Percentiles rank a stretch among this genome's conserved stretches.
phyloP scores from a whole-genome alignment of 257 asterid species.

The Solanum stenotomum region DNA sequence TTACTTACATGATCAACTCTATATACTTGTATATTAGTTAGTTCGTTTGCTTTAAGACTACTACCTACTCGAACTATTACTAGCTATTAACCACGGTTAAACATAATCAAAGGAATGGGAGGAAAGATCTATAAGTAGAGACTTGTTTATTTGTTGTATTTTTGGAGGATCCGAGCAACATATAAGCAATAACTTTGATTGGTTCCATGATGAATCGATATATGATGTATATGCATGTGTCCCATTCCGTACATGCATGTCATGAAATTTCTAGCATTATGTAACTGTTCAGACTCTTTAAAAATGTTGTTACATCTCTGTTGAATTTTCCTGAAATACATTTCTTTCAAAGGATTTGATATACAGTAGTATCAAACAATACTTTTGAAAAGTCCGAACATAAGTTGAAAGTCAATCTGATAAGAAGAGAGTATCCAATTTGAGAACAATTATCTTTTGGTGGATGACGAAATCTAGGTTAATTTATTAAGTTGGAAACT shows the following conservation, averaged over 20 bases:
- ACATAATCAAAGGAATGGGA: not conserved
- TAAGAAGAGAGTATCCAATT: constrained; percentile 9
- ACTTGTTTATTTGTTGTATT: not conserved
- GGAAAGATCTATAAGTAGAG: not conserved
- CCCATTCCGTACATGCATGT: constrained; percentile 9
- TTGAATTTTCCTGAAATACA: not conserved
- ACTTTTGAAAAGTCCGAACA: not conserved
- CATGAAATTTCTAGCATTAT: not conserved
- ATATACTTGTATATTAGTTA: not conserved
- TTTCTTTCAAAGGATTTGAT: rapidly evolving
- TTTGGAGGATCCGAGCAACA: not conserved
- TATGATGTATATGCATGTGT: not conserved
- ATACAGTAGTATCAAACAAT: not conserved
- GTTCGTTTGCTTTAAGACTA: not conserved
- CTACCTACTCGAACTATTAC: not conserved
- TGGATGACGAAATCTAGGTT: constrained; percentile 48
- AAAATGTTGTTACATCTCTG: not conserved
- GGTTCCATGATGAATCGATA: not conserved
- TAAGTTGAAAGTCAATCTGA: constrained; percentile 16
- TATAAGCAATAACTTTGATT: not conserved
- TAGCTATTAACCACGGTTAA: not conserved
- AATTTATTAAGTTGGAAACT: constrained; percentile 19
- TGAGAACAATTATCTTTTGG: constrained; percentile 11
- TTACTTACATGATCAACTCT: too few species aligned
- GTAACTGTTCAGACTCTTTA: not conserved